Evolutionary conservation across 306 rosid genomes (phyloP).

Genomic region (Hippophae rhamnoides): DNA sequence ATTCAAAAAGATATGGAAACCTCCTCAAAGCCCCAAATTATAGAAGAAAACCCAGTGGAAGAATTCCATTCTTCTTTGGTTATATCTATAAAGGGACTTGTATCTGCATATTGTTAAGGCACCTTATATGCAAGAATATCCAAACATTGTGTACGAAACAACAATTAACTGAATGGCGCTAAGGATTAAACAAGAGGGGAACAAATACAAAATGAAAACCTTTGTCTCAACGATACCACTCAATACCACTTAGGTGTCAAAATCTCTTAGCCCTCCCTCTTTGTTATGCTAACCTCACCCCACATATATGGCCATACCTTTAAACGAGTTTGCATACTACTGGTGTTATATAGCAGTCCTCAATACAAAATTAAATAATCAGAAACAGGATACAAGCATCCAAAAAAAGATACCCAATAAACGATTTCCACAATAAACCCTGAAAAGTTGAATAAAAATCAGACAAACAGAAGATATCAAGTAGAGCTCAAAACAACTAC

Average conservation of each 20-base stretch:
- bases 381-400: constrained; percentile 62
- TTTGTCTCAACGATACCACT: too few relatives aligned
- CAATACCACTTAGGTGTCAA: too few relatives aligned
- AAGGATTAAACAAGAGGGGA: constrained; percentile 6
- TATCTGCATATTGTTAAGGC: constrained; percentile 52
- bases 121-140: background rate
- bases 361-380: background rate
- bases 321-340: too few relatives aligned
- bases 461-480: constrained; percentile 4
- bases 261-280: too few relatives aligned
- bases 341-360: too few relatives aligned
- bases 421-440: constrained; percentile 60
- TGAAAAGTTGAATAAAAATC: constrained; percentile 25
- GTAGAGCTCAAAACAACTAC: constrained; percentile 8
- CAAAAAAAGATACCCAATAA: constrained; percentile 58
- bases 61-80: constrained; percentile 33
- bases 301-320: too few relatives aligned
- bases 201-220: background rate
- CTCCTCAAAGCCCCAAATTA: constrained; percentile 51
- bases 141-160: too few relatives aligned
- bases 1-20: constrained; percentile 20
- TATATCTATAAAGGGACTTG: constrained; percentile 45
- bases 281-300: too few relatives aligned
- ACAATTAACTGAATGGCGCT: background rate
- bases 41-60: constrained; percentile 37